Base-by-base conservation (phyloP, 106 monocot genomes). In the Allium cepa region DNA sequence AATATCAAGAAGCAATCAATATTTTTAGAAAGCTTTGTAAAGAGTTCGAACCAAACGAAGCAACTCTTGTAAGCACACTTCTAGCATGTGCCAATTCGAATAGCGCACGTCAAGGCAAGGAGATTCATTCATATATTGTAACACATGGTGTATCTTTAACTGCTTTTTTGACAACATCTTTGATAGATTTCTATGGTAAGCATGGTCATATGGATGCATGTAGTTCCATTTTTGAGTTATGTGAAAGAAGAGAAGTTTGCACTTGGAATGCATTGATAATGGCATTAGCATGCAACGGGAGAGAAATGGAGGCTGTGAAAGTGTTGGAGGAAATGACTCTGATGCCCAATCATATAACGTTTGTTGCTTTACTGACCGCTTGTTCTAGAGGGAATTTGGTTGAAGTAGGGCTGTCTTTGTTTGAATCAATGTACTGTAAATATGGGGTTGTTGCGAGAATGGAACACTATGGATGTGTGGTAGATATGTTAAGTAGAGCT, bases 181-280 rank as follows among this genome's bases (percentile, higher is more conserved):
- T 88, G 46, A 69, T 88, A 8, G 81, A 88, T 73, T 73, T 88
- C 70, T 88, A 88, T 59, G 84, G 84, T n/a, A 88, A 88, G 68
- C 72, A 77, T 53, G 88, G 84, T 7, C 26, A 12, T 11, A 50
- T 82, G 36, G 10, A n/a, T 53, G 64, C 48, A 14, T 81, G 81
- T 45, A 18, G 11, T 11, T 63, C 52, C 46, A 50, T 77, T 8
- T 84, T 88, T 47, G 13, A 50, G 13, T 1, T 17, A 8, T 45
- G 78, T 26, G 14, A 15, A 3, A 18, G 69, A 10, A 88, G 66
- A 69, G 67, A 77, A 50, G 57, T 68, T 8, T 84, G 84, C 64
- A 84, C 81, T 15, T 88, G 81, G 81, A 88, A 88, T 57, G 81
- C 88, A 1, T 66, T 88, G 77, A 76, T 88, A 71, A 68, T 63